Conservation (phyloP, 176 grass and related monocot species). For the Alopecurus myosuroides region DNA sequence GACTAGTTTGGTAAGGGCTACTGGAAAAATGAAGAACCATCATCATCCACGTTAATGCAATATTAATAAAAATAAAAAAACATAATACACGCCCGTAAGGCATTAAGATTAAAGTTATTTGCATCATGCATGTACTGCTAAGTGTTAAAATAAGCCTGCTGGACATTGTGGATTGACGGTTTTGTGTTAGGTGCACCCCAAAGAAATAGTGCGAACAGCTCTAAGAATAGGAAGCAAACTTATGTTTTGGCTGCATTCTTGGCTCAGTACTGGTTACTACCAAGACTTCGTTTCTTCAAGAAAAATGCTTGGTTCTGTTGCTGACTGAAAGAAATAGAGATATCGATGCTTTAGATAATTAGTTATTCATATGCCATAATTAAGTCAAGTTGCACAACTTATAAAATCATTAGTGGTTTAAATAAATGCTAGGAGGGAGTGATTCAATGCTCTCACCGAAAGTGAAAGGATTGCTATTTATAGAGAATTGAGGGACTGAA, state of each 20-base stretch:
- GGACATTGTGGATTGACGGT: slow-evolving; percentile 1
- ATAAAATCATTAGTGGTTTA: neutral
- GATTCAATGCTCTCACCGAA: neutral
- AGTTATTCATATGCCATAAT: neutral
- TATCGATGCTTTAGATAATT: neutral
- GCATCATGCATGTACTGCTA: neutral
- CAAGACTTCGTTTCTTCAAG: slow-evolving; percentile 5
- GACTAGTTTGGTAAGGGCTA: neutral
- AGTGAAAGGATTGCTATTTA: neutral
- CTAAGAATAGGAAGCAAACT: too few relatives aligned
- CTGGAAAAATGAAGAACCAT: neutral
- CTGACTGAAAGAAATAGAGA: neutral
- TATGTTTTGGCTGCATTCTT: neutral
- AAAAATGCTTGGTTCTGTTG: neutral
- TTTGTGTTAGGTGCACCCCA: too few relatives aligned
- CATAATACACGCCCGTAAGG: neutral
- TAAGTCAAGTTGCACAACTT: neutral
- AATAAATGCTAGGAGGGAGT: neutral
- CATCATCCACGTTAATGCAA: neutral
- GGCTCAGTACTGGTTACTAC: neutral
- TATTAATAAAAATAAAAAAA: neutral
- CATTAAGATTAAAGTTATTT: neutral
- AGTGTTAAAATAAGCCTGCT: neutral
- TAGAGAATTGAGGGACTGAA: neutral
- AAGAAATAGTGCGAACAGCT: too few relatives aligned